phyloP scores from a whole-genome alignment of 1,284 basidiomycete genomes.

The Ustilago crameri region DNA sequence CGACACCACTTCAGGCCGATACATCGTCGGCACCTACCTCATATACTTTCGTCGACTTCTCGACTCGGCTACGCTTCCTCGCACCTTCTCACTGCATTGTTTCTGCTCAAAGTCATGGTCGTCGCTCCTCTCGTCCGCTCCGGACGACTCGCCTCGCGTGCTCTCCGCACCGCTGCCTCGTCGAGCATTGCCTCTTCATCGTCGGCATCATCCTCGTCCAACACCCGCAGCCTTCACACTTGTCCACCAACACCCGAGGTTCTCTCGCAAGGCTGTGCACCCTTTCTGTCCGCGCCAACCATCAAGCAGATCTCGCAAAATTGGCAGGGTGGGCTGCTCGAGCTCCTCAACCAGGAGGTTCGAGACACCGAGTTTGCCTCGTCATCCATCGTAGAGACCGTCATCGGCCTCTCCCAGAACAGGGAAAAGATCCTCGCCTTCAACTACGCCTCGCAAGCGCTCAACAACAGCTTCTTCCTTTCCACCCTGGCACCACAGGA shows the following conservation, averaged over 20 bases:
- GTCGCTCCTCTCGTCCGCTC: constrained; percentile 28
- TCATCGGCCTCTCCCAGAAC: constrained; percentile 77
- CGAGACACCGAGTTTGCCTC: constrained; percentile 74
- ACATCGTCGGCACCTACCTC: background rate
- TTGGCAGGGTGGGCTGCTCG: constrained; percentile 64
- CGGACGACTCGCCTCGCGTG: constrained; percentile 27
- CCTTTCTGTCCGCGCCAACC: constrained; percentile 58
- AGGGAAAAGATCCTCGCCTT: constrained; percentile 79
- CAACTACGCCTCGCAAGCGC: constrained; percentile 89
- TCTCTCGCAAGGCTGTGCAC: constrained; percentile 56
- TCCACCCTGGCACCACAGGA: constrained; percentile 72
- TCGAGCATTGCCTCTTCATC: constrained; percentile 15
- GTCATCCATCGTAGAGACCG: constrained; percentile 78
- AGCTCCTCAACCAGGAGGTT: constrained; percentile 65
- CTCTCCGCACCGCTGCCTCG: constrained; percentile 10
- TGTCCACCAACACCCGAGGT: constrained; percentile 54
- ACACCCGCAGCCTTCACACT: constrained; percentile 39
- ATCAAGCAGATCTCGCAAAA: constrained; percentile 56
- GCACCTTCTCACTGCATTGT: background rate
- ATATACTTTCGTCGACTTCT: background rate
- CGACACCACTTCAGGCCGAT: background rate
- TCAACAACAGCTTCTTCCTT: constrained; percentile 97
- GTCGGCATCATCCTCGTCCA: constrained; percentile 18
- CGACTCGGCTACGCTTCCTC: background rate
- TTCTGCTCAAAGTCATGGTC: constrained; percentile 19